phyloP scores from a whole-genome alignment of 2,329 filamentous ascomycete species.

The Westerdykella sp. region DNA sequence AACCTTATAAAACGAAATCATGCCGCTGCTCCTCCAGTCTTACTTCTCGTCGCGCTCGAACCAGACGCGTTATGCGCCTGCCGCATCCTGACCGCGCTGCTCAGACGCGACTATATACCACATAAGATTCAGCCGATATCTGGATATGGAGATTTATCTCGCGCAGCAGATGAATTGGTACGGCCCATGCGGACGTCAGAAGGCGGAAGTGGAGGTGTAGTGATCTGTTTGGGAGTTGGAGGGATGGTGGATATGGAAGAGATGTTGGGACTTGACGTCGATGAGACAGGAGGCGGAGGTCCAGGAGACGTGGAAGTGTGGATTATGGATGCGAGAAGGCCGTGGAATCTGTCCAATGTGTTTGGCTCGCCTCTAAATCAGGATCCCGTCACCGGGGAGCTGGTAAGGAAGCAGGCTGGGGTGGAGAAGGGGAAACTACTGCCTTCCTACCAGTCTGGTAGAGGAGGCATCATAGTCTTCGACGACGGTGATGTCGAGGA shows the following conservation, averaged over 20 bases:
- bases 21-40: constrained; percentile 81
- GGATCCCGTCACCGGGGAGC: constrained; percentile 44
- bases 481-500: constrained; percentile 95
- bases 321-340: constrained; percentile 84
- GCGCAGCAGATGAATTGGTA: constrained; percentile 71
- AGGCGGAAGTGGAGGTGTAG: constrained; percentile 80
- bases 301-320: constrained; percentile 89
- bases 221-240: constrained; percentile 87
- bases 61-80: constrained; percentile 94
- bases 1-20: constrained; percentile 83
- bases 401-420: constrained; percentile 53
- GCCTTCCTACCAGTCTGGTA: constrained; percentile 66
- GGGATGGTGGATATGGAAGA: constrained; percentile 83
- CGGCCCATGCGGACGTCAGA: constrained; percentile 77
- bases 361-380: constrained; percentile 59
- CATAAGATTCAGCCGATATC: constrained; percentile 95
- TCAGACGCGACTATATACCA: constrained; percentile 95
- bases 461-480: constrained; percentile 85
- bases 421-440: constrained; percentile 68
- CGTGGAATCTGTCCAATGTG: constrained; percentile 91
- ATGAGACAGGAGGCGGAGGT: constrained; percentile 55
- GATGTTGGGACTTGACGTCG: constrained; percentile 66
- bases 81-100: constrained; percentile 83
- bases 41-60: constrained; percentile 88
- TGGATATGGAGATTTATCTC: constrained; percentile 83